These are phyloP conservation scores for Ophiostoma sp. DNA, from an alignment of 2,329 filamentous ascomycete genomes.

Conservation along the genomic window DNA sequence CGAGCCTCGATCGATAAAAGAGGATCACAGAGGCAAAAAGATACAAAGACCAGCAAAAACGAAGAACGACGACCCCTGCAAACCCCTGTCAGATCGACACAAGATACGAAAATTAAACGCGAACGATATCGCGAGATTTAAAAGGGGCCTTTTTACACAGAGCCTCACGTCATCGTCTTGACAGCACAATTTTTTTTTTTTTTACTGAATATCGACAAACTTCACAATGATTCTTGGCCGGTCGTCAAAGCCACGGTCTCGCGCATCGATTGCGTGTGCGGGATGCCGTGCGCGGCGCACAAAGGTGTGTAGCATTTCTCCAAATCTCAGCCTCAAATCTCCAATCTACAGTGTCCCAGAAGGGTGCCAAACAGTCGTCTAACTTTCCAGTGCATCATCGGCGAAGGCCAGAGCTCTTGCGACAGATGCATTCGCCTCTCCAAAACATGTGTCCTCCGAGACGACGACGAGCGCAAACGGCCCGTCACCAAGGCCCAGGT, in stretches of 20 bases:
- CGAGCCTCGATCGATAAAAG: neutral
- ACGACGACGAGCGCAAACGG: constrained; percentile 27
- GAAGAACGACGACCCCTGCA: neutral
- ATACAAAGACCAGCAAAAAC: neutral
- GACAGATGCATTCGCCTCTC: constrained; percentile 23
- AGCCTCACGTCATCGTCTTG: neutral
- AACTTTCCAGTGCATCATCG: constrained; percentile 22
- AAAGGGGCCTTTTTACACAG: neutral
- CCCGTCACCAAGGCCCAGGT: constrained; percentile 26
- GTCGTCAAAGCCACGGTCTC: constrained; percentile 25
- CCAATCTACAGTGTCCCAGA: neutral
- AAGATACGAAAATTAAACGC: neutral
- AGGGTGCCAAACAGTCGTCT: neutral
- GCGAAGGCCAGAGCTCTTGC: constrained; percentile 21
- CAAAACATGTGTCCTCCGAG: constrained; percentile 24
- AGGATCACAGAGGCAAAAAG: neutral
- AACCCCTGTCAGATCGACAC: constrained; percentile 8
- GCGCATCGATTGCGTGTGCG: constrained; percentile 26
- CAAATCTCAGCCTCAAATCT: neutral
- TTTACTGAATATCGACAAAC: neutral
- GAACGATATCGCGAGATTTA: constrained; percentile 11
- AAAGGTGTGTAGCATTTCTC: constrained; percentile 18
- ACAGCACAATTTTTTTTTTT: neutral
- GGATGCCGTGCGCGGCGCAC: constrained; percentile 26
- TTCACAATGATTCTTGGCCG: constrained; percentile 22